Conservation (phyloP, 192 early-diverging fungal species). For the Piromyces finnis region DNA sequence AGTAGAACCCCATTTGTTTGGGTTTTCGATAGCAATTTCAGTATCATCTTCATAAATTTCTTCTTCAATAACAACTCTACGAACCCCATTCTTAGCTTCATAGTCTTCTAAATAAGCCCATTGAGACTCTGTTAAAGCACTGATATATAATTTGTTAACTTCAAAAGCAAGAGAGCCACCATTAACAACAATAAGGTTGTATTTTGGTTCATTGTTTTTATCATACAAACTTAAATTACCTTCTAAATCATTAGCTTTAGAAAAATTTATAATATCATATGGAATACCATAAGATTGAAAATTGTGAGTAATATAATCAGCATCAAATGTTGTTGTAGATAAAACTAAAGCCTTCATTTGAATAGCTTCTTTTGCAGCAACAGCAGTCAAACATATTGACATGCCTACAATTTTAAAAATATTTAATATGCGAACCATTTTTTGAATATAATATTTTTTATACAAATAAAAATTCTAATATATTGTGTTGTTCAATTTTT, state of each 20-base stretch:
- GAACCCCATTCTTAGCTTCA: not conserved
- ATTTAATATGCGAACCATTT: too few species aligned
- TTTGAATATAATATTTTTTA: too few species aligned
- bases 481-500: too few species aligned
- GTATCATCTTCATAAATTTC: not conserved
- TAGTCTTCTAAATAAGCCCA: not conserved
- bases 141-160: not conserved
- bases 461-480: too few species aligned
- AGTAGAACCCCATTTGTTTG: not conserved
- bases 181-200: not conserved
- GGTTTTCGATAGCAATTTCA: not conserved
- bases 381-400: not conserved
- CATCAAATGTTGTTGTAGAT: not conserved
- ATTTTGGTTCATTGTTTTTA: not conserved
- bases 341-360: not conserved
- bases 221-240: not conserved
- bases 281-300: not conserved
- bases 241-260: not conserved
- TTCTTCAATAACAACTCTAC: not conserved
- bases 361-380: not conserved
- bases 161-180: not conserved
- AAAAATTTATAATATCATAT: not conserved
- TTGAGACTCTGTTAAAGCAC: not conserved
- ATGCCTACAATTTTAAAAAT: not conserved
- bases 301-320: not conserved